Evolutionary conservation across 257 asterid genomes (phyloP), one percentile per base, ranked within the genome.

Genomic region (Solanum chiquidenum): DNA sequence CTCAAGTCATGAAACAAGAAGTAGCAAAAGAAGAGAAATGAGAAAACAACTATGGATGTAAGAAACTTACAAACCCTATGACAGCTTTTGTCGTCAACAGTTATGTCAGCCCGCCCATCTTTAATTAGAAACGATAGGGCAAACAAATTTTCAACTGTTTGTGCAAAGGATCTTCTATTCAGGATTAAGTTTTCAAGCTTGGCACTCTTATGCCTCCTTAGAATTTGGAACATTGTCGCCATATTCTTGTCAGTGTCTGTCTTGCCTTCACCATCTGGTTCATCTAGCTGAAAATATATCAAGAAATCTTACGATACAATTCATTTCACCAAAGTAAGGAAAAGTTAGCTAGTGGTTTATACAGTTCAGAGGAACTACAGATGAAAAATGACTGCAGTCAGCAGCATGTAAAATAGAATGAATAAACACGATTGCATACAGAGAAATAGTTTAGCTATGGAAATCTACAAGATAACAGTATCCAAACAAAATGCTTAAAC

Each of bases 91-190:
- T 91, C 95, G 40, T 93, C 96, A 44, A 93, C 93, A 20, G 92
- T 87, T 69, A 96, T 89, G 90, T 92, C 94, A 55, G 98, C 98
- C 76, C 99, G 94, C 49, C 99, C 99, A 90, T 97, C 99, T 92
- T 93, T 97, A 86, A 93, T 88, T 33, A 97, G 93, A 90, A 97
- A 97, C 49, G 99, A 96, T 58, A 97, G 89, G 75, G 99, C 96
- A 94, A 97, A 97, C 79, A 97, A 90, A 90, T 97, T 97, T 86
- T 97, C 99, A 89, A 96, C 98, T 38, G 99, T 95, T 90, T 97
- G 98, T 25, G 99, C 95, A 89, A 95, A 97, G 71, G 95, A 96
- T 35, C 87, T 92, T 89, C 96, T 88, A 87, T 95, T 94, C 87
- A 97, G 74, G 74, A 97, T 91, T 52, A 97, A 90, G 88, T 92